phyloP scores from a whole-genome alignment of 1,284 basidiomycete species.

The Cutaneotrichosporon sp. region DNA sequence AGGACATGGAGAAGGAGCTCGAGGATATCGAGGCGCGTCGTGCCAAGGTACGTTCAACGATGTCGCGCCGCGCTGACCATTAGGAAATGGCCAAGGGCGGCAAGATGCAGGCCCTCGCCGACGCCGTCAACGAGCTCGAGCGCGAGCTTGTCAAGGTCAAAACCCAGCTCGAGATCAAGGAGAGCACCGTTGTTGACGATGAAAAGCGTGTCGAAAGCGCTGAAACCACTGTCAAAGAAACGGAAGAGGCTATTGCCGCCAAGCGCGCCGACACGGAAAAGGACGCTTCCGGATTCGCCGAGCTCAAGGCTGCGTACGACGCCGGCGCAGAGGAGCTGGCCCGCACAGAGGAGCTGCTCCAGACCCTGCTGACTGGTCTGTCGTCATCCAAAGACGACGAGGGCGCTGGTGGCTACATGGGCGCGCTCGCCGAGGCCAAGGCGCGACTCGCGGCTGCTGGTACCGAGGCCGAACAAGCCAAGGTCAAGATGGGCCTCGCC shows the following conservation, averaged over 20 bases:
- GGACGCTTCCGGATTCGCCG: constrained; percentile 36
- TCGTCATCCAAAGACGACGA: constrained; percentile 54
- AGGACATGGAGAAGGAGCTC: constrained; percentile 57
- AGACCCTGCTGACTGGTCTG: constrained; percentile 88
- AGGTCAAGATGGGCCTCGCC: constrained; percentile 69
- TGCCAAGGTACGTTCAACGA: constrained; percentile 48
- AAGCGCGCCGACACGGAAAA: constrained; percentile 60
- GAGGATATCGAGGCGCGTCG: constrained; percentile 61
- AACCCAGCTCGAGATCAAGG: constrained; percentile 81
- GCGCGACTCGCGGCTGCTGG: constrained; percentile 67
- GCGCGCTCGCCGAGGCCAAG: constrained; percentile 86
- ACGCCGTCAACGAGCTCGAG: constrained; percentile 70
- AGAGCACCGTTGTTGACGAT: constrained; percentile 73
- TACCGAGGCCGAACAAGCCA: constrained; percentile 80
- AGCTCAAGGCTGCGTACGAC: constrained; percentile 61
- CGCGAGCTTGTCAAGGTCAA: constrained; percentile 80
- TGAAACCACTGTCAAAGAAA: constrained; percentile 59
- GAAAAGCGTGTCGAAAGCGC: constrained; percentile 58
- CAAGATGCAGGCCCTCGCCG: constrained; percentile 70
- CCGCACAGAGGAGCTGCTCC: constrained; percentile 86
- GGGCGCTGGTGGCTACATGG: constrained; percentile 86
- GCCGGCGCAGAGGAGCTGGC: constrained; percentile 61
- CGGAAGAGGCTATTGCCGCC: constrained; percentile 55
- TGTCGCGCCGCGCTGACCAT: background rate
- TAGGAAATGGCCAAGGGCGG: constrained; percentile 64